Base-by-base conservation (phyloP, 2,329 filamentous ascomycete genomes). In the Fusarium sp. region DNA sequence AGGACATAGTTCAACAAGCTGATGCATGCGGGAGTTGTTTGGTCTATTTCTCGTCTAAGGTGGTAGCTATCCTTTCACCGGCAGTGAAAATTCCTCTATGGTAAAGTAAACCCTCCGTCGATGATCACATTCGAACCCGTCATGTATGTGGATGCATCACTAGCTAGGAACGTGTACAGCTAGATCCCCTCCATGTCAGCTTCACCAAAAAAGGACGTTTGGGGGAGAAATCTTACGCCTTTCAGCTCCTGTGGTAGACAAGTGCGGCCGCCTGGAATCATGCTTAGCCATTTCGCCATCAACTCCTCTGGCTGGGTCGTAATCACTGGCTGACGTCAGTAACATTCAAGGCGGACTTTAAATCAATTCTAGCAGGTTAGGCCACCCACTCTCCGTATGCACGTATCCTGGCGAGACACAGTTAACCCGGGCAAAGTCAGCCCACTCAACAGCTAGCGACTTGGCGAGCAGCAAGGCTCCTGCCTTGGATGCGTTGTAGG, bases 391-490 rank as follows among this genome's bases (percentile, higher is more conserved):
- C 17, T 65, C 47, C 1, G 66, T 69, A 17, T 69, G 30, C 6
- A 69, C 33, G 4, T 57, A 69, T 30, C 92, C 91, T 0, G 92
- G 92, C 1, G 90, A 92, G 43, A 94, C 84, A n/a, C 87, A 89
- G 80, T 94, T 94, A 68, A 88, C 90, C 32, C 92, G 86, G 3
- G 92, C 92, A 78, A 92, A 93, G 58, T 87, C 88, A 10, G 91
- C 88, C 92, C 92, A 94, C 81, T 94, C 92, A n/a, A 94, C 88
- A 1, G 92, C 91, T 27, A 94, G 83, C 35, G 88, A 91, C 80
- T 89, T 90, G 84, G 88, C 89, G 12, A 86, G 73, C 40, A 84
- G 83, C 1, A 84, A 77, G 1, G 83, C 81, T 0, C 80, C 84
- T 1, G 83, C 84, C 67, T 86, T 86, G 56, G 81, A 82, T 4